phyloP scores from a whole-genome alignment of 768 basidiomycete genomes.

The Boletus bicolor region DNA sequence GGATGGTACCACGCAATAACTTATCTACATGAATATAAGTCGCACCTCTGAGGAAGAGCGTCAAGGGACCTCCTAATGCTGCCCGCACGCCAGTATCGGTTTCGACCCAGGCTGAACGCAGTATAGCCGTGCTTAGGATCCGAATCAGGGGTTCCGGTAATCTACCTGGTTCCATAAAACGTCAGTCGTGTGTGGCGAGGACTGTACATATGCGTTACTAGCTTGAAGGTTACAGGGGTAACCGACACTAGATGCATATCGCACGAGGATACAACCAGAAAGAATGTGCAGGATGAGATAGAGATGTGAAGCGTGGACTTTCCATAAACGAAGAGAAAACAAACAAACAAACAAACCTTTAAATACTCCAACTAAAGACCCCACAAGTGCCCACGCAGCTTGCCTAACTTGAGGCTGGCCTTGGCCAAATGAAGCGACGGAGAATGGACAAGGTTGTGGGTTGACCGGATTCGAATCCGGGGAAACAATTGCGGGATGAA shows the following conservation, averaged over 20 bases:
- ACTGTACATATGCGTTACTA: not conserved
- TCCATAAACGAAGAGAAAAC: not conserved
- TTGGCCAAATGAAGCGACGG: conserved; percentile 43
- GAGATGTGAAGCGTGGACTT: not conserved
- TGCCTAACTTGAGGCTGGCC: conserved; percentile 71
- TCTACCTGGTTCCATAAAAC: conserved; percentile 12
- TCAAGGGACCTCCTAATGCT: conserved; percentile 65
- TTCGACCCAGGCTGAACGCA: conserved; percentile 74
- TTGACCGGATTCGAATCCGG: conserved; percentile 26
- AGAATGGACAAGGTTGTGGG: conserved; percentile 26
- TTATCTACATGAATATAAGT: not conserved
- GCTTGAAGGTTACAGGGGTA: not conserved
- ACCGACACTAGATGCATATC: not conserved
- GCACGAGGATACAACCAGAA: not conserved
- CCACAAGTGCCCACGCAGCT: conserved; percentile 63
- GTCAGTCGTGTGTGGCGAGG: conserved; percentile 9
- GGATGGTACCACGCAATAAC: not conserved
- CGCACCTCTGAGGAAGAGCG: conserved; percentile 69
- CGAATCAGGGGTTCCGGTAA: conserved; percentile 36
- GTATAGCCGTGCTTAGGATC: conserved; percentile 51
- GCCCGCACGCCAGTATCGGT: conserved; percentile 64
- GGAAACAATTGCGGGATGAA: conserved; percentile 49
- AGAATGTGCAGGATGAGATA: not conserved
- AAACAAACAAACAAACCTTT: conserved; percentile 38
- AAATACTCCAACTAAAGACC: conserved; percentile 38